Percentiles rank a stretch among this genome's conserved stretches.
Evolutionary conservation across 176 grass and related monocot genomes (phyloP).

Genomic region (Eremochloa ophiuroides): DNA sequence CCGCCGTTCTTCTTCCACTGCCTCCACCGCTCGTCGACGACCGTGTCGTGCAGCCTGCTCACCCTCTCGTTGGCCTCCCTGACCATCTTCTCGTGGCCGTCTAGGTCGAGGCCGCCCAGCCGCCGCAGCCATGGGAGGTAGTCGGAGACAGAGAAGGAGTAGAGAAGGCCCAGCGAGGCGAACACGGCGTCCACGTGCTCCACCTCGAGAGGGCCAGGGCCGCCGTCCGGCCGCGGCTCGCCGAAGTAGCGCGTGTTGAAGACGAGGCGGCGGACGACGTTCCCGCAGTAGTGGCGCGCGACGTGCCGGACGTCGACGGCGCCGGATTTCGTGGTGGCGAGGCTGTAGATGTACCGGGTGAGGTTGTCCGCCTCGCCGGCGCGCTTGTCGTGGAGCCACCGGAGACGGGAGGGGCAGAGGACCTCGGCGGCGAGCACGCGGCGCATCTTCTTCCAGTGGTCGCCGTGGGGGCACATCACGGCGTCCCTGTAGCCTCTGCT

Average conservation of each 20-base stretch:
- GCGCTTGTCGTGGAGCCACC: conserved; percentile 2
- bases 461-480: background rate
- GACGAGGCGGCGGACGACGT: conserved; percentile 8
- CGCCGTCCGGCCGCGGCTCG: background rate
- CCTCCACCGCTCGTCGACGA: conserved; percentile 5
- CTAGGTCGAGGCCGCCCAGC: background rate
- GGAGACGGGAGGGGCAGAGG: background rate
- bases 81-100: conserved; percentile 1
- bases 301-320: background rate
- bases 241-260: conserved; percentile 10
- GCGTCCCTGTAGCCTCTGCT: background rate
- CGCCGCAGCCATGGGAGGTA: background rate
- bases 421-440: background rate
- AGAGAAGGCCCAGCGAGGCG: background rate
- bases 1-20: background rate
- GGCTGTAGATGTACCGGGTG: background rate
- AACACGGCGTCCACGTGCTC: conserved; percentile 10
- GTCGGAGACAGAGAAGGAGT: background rate
- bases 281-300: background rate
- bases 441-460: conserved; percentile 14
- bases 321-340: background rate
- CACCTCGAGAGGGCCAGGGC: background rate
- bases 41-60: background rate
- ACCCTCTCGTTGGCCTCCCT: background rate
- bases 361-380: conserved; percentile 8